A percentile compares a stretch with the other conserved stretches of the same genome.
These are phyloP conservation scores for Nematodospora valgi DNA, from an alignment of 805 yeast genomes.

Conservation along the genomic window DNA sequence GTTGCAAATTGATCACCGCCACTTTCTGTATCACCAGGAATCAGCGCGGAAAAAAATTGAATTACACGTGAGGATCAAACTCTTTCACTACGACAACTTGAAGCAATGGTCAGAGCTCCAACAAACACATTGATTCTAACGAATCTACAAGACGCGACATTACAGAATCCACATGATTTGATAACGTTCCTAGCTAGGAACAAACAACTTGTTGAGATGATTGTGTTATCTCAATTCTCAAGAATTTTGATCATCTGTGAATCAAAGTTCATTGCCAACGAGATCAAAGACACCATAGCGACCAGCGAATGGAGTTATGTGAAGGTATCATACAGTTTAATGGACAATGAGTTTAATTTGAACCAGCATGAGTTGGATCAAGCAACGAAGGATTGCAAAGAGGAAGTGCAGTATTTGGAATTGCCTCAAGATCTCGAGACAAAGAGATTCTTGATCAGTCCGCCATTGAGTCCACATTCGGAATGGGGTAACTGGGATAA, in stretches of 20 bases:
- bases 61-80: too few relatives aligned
- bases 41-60: too few relatives aligned
- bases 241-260: conserved; percentile 35
- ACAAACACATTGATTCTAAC: conserved; percentile 39
- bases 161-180: conserved; percentile 25
- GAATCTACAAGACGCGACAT: conserved; percentile 17
- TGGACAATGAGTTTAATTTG: conserved; percentile 23
- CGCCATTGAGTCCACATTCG: conserved; percentile 42
- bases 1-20: too few relatives aligned
- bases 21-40: too few relatives aligned
- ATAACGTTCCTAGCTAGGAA: conserved; percentile 20
- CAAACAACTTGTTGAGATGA: conserved; percentile 28
- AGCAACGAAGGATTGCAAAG: conserved; percentile 2
- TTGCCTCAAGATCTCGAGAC: conserved; percentile 38
- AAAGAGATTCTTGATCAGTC: conserved; percentile 40
- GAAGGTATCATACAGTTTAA: conserved; percentile 28
- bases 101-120: conserved; percentile 13
- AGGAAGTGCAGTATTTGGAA: conserved; percentile 33
- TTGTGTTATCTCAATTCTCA: conserved; percentile 29
- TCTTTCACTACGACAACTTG: background rate
- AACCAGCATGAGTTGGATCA: conserved; percentile 1
- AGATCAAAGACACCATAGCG: conserved; percentile 16
- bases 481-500: conserved; percentile 44
- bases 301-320: conserved; percentile 16
- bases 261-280: conserved; percentile 16